Conservation (phyloP, 2,329 filamentous ascomycete species). For the Cytospora paraplurivora region DNA sequence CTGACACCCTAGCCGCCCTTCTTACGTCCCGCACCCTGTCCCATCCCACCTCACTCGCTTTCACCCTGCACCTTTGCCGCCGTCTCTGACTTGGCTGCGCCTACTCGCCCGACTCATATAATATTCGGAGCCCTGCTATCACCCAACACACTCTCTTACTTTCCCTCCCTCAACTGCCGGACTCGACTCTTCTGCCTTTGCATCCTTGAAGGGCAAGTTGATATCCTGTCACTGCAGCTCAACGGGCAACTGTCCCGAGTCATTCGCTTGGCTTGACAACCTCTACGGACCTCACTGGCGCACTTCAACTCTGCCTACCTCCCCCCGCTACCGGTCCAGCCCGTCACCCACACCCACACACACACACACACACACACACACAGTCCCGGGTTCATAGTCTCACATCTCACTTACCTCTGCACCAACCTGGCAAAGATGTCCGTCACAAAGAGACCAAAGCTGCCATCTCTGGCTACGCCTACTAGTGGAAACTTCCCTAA, state of each 20-base stretch:
- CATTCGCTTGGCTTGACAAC: conserved; percentile 48
- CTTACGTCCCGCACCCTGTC: conserved; percentile 19
- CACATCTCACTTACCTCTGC: conserved; percentile 25
- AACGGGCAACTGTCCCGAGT: conserved; percentile 40
- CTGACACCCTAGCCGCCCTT: conserved; percentile 25
- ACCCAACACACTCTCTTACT: conserved; percentile 30
- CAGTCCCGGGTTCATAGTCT: conserved; percentile 11
- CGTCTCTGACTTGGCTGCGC: conserved; percentile 28
- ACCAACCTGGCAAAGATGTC: conserved; percentile 47
- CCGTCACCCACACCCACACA: conserved; percentile 23
- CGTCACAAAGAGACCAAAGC: conserved; percentile 56
- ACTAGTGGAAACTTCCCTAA: conserved; percentile 61
- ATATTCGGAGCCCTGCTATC: conserved; percentile 35
- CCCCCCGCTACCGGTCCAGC: conserved; percentile 24
- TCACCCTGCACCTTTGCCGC: conserved; percentile 29
- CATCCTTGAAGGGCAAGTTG: conserved; percentile 39
- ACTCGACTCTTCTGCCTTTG: conserved; percentile 35
- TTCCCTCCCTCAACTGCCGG: conserved; percentile 41
- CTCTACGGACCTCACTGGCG: conserved; percentile 28
- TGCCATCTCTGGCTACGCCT: conserved; percentile 63
- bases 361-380: conserved; percentile 19
- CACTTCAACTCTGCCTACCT: conserved; percentile 21
- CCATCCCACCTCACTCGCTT: conserved; percentile 18
- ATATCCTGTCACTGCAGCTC: conserved; percentile 43
- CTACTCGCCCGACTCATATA: conserved; percentile 35